Percentiles rank a stretch among this genome's conserved stretches.
phyloP scores from a whole-genome alignment of 2,329 filamentous ascomycete genomes.

The Rhynchosporium graminicola region DNA sequence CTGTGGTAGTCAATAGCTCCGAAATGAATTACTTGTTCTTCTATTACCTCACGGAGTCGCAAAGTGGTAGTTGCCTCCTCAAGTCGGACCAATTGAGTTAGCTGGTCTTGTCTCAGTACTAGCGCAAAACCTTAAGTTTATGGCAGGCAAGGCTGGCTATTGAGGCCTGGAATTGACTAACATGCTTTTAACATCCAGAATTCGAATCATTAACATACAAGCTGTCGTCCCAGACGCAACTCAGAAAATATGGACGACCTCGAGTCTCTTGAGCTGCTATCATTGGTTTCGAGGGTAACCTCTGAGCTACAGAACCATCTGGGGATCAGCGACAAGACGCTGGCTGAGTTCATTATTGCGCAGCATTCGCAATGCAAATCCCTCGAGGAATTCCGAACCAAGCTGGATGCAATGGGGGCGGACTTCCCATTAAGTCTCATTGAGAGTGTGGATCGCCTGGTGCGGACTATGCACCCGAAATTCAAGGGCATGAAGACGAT shows the following conservation, averaged over 20 bases:
- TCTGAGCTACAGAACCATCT: slow-evolving; percentile 94
- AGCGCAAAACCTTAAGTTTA: slow-evolving; percentile 1
- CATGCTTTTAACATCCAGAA: neutral
- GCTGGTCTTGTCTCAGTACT: neutral
- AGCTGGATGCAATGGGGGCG: slow-evolving; percentile 74
- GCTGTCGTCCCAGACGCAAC: slow-evolving; percentile 10
- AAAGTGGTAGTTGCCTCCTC: no score
- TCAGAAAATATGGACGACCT: slow-evolving; percentile 58
- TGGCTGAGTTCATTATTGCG: slow-evolving; percentile 94
- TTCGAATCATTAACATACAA: neutral
- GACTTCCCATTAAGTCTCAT: slow-evolving; percentile 84
- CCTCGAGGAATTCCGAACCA: slow-evolving; percentile 72
- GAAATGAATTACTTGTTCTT: no score
- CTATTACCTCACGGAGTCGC: no score
- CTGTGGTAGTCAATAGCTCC: no score
- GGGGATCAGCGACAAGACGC: slow-evolving; percentile 87
- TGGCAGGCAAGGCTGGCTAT: neutral
- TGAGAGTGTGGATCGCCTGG: slow-evolving; percentile 86
- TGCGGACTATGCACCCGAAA: slow-evolving; percentile 87
- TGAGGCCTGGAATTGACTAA: neutral
- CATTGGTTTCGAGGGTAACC: slow-evolving; percentile 91
- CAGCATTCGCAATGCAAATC: slow-evolving; percentile 76
- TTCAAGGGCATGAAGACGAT: slow-evolving; percentile 62
- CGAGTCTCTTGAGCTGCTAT: slow-evolving; percentile 86
- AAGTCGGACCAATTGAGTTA: no score